phyloP scores from a whole-genome alignment of 768 basidiomycete genomes.

The Agaricus sinodeliciosus region DNA sequence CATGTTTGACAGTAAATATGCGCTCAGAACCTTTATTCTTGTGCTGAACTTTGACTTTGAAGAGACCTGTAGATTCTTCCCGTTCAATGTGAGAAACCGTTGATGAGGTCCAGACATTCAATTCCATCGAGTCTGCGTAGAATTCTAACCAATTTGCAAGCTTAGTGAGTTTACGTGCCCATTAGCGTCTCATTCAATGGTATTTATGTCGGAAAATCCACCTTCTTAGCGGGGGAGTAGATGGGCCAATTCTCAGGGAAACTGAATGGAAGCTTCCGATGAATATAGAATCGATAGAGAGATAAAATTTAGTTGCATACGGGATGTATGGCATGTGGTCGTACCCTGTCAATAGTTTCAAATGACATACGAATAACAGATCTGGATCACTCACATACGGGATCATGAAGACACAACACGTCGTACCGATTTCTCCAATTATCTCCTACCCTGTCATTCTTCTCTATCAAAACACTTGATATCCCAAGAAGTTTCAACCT shows the following conservation, averaged over 20 bases:
- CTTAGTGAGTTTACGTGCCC: slow-evolving; percentile 4
- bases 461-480: slow-evolving; percentile 49
- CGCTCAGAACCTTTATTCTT: slow-evolving; percentile 31
- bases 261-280: slow-evolving; percentile 16
- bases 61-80: slow-evolving; percentile 15
- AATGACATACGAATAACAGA: neutral
- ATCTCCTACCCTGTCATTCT: slow-evolving; percentile 48
- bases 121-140: slow-evolving; percentile 52
- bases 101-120: slow-evolving; percentile 58
- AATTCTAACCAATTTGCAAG: slow-evolving; percentile 59
- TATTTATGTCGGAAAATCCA: neutral
- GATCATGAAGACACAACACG: slow-evolving; percentile 47
- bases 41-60: slow-evolving; percentile 4
- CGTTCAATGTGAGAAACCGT: slow-evolving; percentile 31
- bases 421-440: slow-evolving; percentile 61
- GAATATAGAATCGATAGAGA: neutral
- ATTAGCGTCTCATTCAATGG: no score
- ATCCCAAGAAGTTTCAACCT: slow-evolving; percentile 52
- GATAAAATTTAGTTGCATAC: slow-evolving; percentile 10
- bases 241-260: slow-evolving; percentile 58
- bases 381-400: slow-evolving; percentile 40
- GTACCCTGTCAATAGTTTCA: slow-evolving; percentile 25
- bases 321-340: slow-evolving; percentile 6
- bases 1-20: slow-evolving; percentile 35
- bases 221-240: slow-evolving; percentile 45